Evolutionary conservation across 1,284 basidiomycete genomes (phyloP).

Genomic region (Papiliotrema nemorosa): DNA sequence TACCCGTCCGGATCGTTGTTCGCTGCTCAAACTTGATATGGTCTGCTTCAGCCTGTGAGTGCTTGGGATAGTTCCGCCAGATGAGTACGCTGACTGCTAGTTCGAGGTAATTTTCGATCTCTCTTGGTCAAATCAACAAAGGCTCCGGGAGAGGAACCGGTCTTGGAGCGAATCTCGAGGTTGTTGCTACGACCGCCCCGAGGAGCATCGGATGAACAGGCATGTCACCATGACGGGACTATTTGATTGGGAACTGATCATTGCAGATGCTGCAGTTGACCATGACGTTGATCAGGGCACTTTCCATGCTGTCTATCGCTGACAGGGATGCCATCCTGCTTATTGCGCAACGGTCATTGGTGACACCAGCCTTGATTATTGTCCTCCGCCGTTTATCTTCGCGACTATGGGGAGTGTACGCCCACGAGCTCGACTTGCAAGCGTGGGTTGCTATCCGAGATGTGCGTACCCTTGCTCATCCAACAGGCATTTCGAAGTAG

Average conservation of each 20-base stretch:
- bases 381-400: conserved; percentile 28
- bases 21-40: conserved; percentile 29
- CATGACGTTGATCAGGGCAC: conserved; percentile 15
- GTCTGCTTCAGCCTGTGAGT: conserved; percentile 32
- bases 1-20: conserved; percentile 7
- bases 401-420: conserved; percentile 31
- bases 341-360: conserved; percentile 27
- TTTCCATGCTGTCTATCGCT: conserved; percentile 28
- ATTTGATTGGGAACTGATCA: too few species aligned
- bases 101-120: conserved; percentile 23
- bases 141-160: conserved; percentile 6
- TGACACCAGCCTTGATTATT: conserved; percentile 31
- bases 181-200: conserved; percentile 8
- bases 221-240: neutral
- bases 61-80: neutral
- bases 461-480: neutral
- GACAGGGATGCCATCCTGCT: conserved; percentile 35
- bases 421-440: conserved; percentile 6
- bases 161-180: conserved; percentile 22
- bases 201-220: neutral
- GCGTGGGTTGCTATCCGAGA: conserved; percentile 17
- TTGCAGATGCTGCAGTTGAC: neutral
- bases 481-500: conserved; percentile 26
- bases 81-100: conserved; percentile 1
- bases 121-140: conserved; percentile 15